phyloP scores from a whole-genome alignment of 345 rosid species.

The Viola odorata region DNA sequence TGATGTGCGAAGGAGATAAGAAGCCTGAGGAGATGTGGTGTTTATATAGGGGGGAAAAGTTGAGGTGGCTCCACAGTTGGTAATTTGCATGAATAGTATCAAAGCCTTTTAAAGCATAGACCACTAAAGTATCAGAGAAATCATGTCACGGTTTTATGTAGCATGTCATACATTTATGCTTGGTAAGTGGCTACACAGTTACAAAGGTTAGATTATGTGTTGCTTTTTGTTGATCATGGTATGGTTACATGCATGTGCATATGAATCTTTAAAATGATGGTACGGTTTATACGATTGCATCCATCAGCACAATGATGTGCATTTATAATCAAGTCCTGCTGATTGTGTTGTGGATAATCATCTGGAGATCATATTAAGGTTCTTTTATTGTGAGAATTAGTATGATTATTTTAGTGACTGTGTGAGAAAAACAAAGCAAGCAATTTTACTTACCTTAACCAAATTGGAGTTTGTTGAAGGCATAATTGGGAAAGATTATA shows the following conservation, averaged over 20 bases:
- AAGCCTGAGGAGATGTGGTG: constrained; percentile 28
- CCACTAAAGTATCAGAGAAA: constrained; percentile 27
- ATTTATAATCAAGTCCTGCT: constrained; percentile 8
- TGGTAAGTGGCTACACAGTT: background rate
- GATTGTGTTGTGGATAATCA: constrained; percentile 45
- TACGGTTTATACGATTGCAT: constrained; percentile 2
- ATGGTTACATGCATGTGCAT: constrained; percentile 19
- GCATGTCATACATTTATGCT: constrained; percentile 13
- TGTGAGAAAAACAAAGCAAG: constrained; percentile 1
- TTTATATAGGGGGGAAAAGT: constrained; percentile 45
- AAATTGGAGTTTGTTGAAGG: constrained; percentile 19
- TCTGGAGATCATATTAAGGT: constrained; percentile 30
- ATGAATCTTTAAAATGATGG: too few relatives aligned
- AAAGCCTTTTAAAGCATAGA: constrained; percentile 12
- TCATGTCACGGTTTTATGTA: constrained; percentile 24
- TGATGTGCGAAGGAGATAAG: constrained; percentile 16
- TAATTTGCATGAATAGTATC: constrained; percentile 23
- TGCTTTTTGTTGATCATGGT: constrained; percentile 10
- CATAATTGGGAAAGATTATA: constrained; percentile 9
- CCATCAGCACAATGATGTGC: constrained; percentile 2
- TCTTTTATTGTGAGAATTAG: constrained; percentile 44
- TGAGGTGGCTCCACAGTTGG: constrained; percentile 39
- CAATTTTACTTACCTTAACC: constrained; percentile 18
- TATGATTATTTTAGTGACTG: constrained; percentile 43
- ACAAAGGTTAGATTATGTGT: constrained; percentile 8